Base-by-base conservation (phyloP, 306 rosid species). In the Quercus rubra region DNA sequence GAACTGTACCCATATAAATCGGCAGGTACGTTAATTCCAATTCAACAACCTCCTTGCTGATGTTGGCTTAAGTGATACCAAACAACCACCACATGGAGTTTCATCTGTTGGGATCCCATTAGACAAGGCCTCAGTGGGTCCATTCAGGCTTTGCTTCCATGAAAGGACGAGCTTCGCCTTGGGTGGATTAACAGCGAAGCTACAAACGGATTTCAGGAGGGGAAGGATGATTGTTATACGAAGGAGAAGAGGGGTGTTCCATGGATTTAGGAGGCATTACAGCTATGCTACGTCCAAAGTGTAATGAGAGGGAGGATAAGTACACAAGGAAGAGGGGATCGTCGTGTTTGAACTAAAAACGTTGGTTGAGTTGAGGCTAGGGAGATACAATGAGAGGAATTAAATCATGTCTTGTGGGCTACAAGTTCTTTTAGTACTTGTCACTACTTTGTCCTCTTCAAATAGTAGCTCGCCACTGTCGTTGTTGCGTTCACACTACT, bases 241-340 rank as follows among this genome's bases (percentile, higher is more conserved):
- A 78, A 83, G 84, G 79, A 87, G 86, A 70, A 79, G 82, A 77
- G 83, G 83, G 82, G 86, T 43, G 51, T 0, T 87, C 87, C 93
- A 89, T 91, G 83, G 90, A 87, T 87, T 83, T 78, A 81, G 89
- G 90, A 94, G 97, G 97, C 99, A 94, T 94, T 91, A 92, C 92
- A 85, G 80, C 86, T 27, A 75, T 52, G 91, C 83, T 89, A 73
- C 93, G 74, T n/a, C n/a, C n/a, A 85, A 77, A 83, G 81, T 90
- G 85, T 86, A 85, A 89, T 81, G 88, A 82, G 69, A 76, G 85
- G 78, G 64, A 25, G 12, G 66, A 23, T n/a, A 64, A 10, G 17
- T 18, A 81, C 69, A 52, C 59, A 73, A 56, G 74, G 80, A 78
- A 78, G 57, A 66, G 23, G 70, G 79, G 1, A 5, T 33, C 0